Evolutionary conservation across 108 stramenopile genomes (phyloP).

Genomic region (Skeletonema grethae): DNA sequence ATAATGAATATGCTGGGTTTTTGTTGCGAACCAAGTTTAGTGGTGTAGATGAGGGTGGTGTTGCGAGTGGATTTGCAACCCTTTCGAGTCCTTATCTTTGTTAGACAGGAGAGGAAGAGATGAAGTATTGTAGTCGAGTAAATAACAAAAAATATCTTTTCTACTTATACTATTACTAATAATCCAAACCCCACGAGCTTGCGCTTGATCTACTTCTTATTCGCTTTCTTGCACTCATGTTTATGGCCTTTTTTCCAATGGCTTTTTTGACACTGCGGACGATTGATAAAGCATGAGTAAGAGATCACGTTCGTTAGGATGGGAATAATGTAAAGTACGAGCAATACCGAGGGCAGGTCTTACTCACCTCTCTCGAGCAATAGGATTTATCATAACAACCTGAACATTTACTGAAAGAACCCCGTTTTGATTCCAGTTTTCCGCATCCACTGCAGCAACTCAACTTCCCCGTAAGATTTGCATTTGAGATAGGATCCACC

Average conservation of each 20-base stretch:
- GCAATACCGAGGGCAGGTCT: no score
- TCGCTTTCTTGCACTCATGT: no score
- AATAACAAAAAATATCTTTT: no score
- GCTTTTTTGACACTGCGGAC: not conserved
- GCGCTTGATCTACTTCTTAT: no score
- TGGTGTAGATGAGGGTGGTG: slow-evolving; percentile 89
- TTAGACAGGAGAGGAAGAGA: slow-evolving; percentile 19
- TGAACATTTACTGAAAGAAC: not conserved
- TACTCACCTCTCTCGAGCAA: not conserved
- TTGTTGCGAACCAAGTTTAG: slow-evolving; percentile 82
- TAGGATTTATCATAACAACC: not conserved
- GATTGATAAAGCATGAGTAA: no score
- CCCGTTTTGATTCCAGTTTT: not conserved
- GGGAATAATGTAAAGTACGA: no score
- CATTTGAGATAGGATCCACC: not conserved
- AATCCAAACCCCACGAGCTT: no score
- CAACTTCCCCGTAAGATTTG: not conserved
- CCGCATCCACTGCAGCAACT: not conserved
- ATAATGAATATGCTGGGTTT: slow-evolving; percentile 81
- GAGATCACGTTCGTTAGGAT: no score
- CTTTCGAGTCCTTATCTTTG: slow-evolving; percentile 84
- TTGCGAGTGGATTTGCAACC: slow-evolving; percentile 86
- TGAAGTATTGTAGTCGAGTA: no score
- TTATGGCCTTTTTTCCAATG: not conserved
- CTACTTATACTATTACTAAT: no score